Evolutionary conservation across 2,329 filamentous ascomycete genomes (phyloP), one percentile per base, ranked within the genome.

Genomic region (Scopulariopsis brevicaulis): DNA sequence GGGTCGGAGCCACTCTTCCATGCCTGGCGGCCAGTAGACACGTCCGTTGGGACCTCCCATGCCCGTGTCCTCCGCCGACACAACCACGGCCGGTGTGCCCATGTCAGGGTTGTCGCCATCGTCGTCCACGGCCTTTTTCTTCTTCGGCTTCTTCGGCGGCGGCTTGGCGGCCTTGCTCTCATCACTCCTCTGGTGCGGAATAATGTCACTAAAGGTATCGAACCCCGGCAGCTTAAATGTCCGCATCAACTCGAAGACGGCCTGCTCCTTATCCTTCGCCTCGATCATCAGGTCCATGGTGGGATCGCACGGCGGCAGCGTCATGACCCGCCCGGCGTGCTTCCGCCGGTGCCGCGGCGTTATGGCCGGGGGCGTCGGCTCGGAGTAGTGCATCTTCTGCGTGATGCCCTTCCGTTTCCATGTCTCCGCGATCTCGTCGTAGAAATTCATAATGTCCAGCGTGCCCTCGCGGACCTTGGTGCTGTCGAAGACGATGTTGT

Each of bases 251-350:
- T 96, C 90, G 65, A 97, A 96, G 0, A 96, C 90, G 0, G 93
- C 91, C 70, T 97, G 93, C 69, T 97, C 93, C 71, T 97, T 97
- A 67, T 96, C 93, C 69, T 97, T 97, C 54, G 93, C 93, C 73
- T 97, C 93, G 60, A 97, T 96, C 93, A 97, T 97, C n/a, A 97
- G 77, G 67, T 96, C 93, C 87, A 95, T 94, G 35, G 87, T 85
- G 1, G 82, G 75, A 4, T 85, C 78, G 65, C 93, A 96, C 0
- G 93, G 92, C 1, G 93, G 93, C 1, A 97, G 71, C 0, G 85
- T 88, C 62, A 79, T 79, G 1, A 96, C 90, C 10, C 93, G 82
- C 0, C 90, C 80, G 40, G 85, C 90, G 67, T 97, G 93, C 70
- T 96, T 96, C 59, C 93, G 81, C 32, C 92, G 78, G 63, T 96